Evolutionary conservation across 1,284 basidiomycete genomes (phyloP), one percentile per base, ranked within the genome.

Genomic region (Boletus mariae): DNA sequence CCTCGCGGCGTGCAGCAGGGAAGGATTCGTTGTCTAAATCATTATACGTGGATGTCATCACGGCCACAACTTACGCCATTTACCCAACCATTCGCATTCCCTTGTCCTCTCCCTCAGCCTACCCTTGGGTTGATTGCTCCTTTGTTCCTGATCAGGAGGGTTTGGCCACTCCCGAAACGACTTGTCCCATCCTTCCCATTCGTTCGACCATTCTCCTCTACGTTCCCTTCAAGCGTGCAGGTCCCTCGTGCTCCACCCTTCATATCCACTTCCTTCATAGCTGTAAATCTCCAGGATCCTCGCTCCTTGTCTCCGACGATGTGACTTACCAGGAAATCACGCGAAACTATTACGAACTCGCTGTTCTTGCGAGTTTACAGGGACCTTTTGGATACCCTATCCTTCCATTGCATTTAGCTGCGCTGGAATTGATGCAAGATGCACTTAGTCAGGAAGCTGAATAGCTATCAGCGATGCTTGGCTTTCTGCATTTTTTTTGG

Each of bases 391-490:
- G 68, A 45, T 73, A 77, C 59, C 73, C 78, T 26, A 69, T 73
- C 47, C 65, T 88, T 47, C 87, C 87, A 4, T 80, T 85, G 62
- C 87, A 90, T 62, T 73, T 90, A 32, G 83, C 81, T 28, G 84
- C 84, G 10, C 71, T 88, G 31, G 80, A 85, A 55, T 74, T 75
- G 23, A 85, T 88, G 80, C 69, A 71, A 9, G 64, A 67, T 42
- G 73, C 71, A 3, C 64, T 79, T 10, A 54, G 61, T 54, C 61
- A 68, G 46, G 68, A 66, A 54, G 11, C 20, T 2, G 68, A 63
- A 48, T 68, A 58, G 34, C 48, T 29, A 41, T 31, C 11, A 20
- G 17, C 38, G 38, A 41, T 23, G 20, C 38, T n/a, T n/a, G 23
- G n/a, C 45, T 37, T 29, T 54, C 45, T 25, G 32, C 7, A 43